A percentile compares a stretch with the other conserved stretches of the same genome.
phyloP scores from a whole-genome alignment of 805 yeast species.

The Sugiyamaella boreocaroliniensis region DNA sequence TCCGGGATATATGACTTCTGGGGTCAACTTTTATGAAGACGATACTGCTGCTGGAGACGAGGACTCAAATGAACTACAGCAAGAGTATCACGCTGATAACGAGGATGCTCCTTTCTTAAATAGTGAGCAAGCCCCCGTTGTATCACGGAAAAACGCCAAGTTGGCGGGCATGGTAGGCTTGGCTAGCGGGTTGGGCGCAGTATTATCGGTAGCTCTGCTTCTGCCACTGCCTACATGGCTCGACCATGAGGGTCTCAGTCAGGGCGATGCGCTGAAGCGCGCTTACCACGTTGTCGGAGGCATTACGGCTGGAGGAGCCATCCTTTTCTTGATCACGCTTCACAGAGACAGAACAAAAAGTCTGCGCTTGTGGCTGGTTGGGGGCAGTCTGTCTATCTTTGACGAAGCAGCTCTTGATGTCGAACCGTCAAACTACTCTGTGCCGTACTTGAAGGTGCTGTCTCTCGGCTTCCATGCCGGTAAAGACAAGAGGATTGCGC shows the following conservation, averaged over 20 bases:
- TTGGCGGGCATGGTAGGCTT: constrained; percentile 57
- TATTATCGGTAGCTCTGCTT: constrained; percentile 50
- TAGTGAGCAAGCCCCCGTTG: constrained; percentile 10
- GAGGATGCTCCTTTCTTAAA: constrained; percentile 1
- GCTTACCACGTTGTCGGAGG: constrained; percentile 47
- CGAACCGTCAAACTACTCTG: constrained; percentile 12
- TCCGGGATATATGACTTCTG: constrained; percentile 2
- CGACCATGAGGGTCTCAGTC: constrained; percentile 24
- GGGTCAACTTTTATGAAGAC: constrained; percentile 12
- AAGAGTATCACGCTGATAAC: background rate
- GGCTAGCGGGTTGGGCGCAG: constrained; percentile 60
- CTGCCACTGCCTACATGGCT: constrained; percentile 52
- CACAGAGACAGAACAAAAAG: constrained; percentile 39
- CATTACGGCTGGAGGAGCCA: constrained; percentile 36
- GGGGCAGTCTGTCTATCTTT: constrained; percentile 22
- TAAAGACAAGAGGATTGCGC: constrained; percentile 40
- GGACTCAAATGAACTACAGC: background rate
- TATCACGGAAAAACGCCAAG: constrained; percentile 40
- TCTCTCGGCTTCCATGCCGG: constrained; percentile 45
- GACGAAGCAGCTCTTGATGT: constrained; percentile 28
- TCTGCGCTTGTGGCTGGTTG: constrained; percentile 27
- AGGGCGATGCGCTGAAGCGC: constrained; percentile 39
- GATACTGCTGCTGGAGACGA: constrained; percentile 9
- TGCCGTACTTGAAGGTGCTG: constrained; percentile 38
- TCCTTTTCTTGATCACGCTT: constrained; percentile 37